phyloP scores from a whole-genome alignment of 73 alveolate species.

The Uronychia setigera region DNA sequence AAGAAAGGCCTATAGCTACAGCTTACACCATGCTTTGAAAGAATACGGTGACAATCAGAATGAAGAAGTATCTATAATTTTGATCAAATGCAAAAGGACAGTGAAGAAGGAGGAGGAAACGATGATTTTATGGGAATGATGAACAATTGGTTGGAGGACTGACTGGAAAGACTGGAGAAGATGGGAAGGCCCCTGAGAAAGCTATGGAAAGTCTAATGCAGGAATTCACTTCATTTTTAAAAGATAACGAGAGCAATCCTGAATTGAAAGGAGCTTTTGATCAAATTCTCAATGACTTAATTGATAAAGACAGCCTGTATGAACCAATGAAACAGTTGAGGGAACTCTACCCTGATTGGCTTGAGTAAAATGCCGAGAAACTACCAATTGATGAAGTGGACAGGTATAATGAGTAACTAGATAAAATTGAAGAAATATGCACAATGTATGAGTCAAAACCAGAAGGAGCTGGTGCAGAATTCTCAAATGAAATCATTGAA shows the following conservation, averaged over 20 bases:
- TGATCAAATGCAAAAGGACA: conserved; percentile 6
- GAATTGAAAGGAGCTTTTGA: conserved; percentile 60
- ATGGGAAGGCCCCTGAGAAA: conserved; percentile 21
- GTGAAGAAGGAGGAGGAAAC: conserved; percentile 26
- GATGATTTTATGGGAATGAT: neutral
- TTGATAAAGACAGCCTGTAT: conserved; percentile 56
- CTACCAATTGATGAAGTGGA: conserved; percentile 25
- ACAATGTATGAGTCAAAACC: conserved; percentile 24
- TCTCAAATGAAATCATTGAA: conserved; percentile 24
- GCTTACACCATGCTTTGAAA: no score
- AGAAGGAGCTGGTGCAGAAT: conserved; percentile 16
- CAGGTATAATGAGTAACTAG: conserved; percentile 53
- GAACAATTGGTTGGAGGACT: neutral
- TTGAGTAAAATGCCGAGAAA: conserved; percentile 46
- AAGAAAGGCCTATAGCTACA: no score
- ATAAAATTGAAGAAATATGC: conserved; percentile 51
- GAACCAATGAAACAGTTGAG: conserved; percentile 56
- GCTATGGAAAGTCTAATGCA: conserved; percentile 52
- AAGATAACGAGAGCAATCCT: conserved; percentile 50
- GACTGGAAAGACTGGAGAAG: conserved; percentile 14
- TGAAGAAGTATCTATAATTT: no score
- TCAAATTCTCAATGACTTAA: conserved; percentile 39
- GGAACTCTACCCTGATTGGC: conserved; percentile 59
- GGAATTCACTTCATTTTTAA: conserved; percentile 33
- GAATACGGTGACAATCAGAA: no score